Conservation (phyloP, 2,329 filamentous ascomycete species). For the Fusarium sp. region DNA sequence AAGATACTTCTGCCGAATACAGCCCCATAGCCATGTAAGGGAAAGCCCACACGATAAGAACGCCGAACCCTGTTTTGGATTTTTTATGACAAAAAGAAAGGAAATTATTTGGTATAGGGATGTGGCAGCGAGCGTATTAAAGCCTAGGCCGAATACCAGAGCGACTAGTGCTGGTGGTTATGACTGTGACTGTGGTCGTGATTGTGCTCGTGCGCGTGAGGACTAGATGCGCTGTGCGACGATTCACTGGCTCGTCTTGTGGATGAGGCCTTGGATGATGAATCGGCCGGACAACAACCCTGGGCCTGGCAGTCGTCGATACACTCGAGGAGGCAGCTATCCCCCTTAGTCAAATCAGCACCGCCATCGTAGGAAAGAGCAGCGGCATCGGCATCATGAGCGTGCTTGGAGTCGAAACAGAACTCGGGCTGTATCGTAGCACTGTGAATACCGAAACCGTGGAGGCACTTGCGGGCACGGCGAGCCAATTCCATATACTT, state of each 20-base stretch:
- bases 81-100: constrained; percentile 10
- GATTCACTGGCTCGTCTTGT: constrained; percentile 53
- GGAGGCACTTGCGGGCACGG: constrained; percentile 86
- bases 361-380: constrained; percentile 53
- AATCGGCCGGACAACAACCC: constrained; percentile 50
- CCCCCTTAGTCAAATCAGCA: constrained; percentile 46
- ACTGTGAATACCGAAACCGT: constrained; percentile 95
- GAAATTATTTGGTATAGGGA: constrained; percentile 25
- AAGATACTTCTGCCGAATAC: constrained; percentile 8
- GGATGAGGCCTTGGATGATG: constrained; percentile 52
- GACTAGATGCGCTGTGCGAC: constrained; percentile 42
- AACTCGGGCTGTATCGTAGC: constrained; percentile 98
- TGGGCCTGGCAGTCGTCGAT: constrained; percentile 54
- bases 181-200: constrained; percentile 12
- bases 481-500: constrained; percentile 92
- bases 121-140: constrained; percentile 13
- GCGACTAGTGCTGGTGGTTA: constrained; percentile 27
- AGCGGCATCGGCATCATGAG: constrained; percentile 53
- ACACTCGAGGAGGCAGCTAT: constrained; percentile 62
- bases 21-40: constrained; percentile 1
- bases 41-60: constrained; percentile 31
- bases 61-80: constrained; percentile 38
- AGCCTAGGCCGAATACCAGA: neutral
- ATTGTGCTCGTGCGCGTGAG: constrained; percentile 26
- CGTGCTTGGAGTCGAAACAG: constrained; percentile 64